These are phyloP conservation scores for Phyllachora maydis DNA, from an alignment of 2,329 filamentous ascomycete genomes.

Conservation along the genomic window DNA sequence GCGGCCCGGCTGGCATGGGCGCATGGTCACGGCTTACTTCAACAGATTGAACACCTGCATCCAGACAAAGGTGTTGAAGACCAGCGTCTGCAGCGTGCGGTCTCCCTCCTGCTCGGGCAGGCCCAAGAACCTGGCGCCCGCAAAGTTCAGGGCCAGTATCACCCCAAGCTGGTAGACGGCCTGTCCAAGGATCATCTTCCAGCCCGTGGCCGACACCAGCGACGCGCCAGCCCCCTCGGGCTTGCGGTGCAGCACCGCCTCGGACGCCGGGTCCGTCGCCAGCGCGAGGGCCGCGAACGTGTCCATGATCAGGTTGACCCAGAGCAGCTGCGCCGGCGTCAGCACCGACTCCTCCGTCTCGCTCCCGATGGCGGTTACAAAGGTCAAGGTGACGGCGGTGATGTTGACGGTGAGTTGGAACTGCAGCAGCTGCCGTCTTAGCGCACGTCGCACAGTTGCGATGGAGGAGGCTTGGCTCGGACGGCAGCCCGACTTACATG, in stretches of 20 bases:
- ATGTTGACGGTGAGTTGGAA: constrained; percentile 60
- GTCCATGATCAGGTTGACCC: constrained; percentile 76
- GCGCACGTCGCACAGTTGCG: neutral
- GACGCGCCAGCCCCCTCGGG: constrained; percentile 55
- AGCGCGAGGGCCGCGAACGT: constrained; percentile 59
- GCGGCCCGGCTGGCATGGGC: neutral
- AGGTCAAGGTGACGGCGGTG: constrained; percentile 58
- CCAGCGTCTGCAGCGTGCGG: constrained; percentile 33
- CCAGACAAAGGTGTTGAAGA: constrained; percentile 75
- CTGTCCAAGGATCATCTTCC: constrained; percentile 80
- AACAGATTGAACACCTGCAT: constrained; percentile 76
- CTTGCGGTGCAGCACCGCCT: constrained; percentile 27
- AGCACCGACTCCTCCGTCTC: constrained; percentile 43
- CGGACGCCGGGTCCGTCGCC: constrained; percentile 16
- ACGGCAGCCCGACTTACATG: constrained; percentile 19
- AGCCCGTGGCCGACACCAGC: constrained; percentile 58
- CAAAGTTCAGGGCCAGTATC: constrained; percentile 48
- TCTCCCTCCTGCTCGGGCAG: constrained; percentile 21
- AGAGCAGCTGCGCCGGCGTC: constrained; percentile 60
- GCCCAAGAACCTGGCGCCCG: constrained; percentile 34
- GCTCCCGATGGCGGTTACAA: constrained; percentile 54
- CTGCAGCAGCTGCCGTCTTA: constrained; percentile 9
- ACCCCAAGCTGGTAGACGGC: constrained; percentile 56
- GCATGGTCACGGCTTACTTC: constrained; percentile 29
- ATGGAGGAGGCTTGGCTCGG: too few relatives aligned